Base-by-base conservation (phyloP, 2,329 filamentous ascomycete species). In the Dendrostoma leiphaemia region DNA sequence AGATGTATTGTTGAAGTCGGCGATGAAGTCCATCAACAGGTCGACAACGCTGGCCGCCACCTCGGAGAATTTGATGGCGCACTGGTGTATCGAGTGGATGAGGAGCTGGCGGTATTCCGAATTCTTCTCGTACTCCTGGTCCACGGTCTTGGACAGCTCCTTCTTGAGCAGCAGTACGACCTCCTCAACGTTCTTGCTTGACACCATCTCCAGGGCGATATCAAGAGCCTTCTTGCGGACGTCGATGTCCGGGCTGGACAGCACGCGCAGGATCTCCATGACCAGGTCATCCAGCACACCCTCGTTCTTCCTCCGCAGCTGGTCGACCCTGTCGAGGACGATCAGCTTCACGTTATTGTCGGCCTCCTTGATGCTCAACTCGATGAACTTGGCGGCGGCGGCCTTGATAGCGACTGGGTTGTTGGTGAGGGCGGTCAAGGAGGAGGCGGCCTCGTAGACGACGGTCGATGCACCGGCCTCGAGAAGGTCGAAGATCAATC, bases 331-430 rank as follows among this genome's bases (percentile, higher is more conserved):
- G 67, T 97, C 94, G 40, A 99, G 80, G 19, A 99, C 94, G 63
- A 99, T 99, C 43, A 99, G 85, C 76, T 99, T 99, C 60, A 99
- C 94, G 68, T 99, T 99, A 78, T 99, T 99, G 71, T 99, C 94
- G 1, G 94, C 88, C 73, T 97, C 94, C 74, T 96, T 96, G 69
- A 99, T 97, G 69, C 89, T 91, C 8, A 99, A 80, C 71, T 99
- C 94, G 60, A 97, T 96, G 69, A 99, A 94, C 69, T 99, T 99
- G 63, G 85, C 83, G 13, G 94, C 94, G 9, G 94, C 94, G 24
- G 94, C 94, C 75, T 97, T 99, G 56, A 99, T 93, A 17, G 94
- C 94, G 12, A 99, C 94, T 1, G 94, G 93, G 74, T 99, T 99
- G 72, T 84, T 95, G 19, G 94, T 99, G 50, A 99, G 82, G 1